Evolutionary conservation across 1,284 basidiomycete genomes (phyloP).

Genomic region (Stygiomarasmius scandens): DNA sequence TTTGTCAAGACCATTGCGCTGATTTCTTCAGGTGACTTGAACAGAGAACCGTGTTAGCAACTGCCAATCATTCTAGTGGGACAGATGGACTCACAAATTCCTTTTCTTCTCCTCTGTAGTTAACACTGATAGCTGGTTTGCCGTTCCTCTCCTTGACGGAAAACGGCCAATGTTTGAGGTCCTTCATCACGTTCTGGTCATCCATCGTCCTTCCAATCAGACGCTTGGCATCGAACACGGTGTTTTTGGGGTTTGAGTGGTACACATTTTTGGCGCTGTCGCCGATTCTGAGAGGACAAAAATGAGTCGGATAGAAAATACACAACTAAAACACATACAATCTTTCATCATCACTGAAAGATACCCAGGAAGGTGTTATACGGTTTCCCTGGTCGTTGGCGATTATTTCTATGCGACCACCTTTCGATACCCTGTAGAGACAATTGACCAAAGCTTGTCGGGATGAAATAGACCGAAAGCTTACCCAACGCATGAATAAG

Average conservation of each 20-base stretch:
- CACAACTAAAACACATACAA: slow-evolving; percentile 41
- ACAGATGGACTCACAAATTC: slow-evolving; percentile 53
- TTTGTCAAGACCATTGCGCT: slow-evolving; percentile 97
- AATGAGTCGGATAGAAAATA: too few relatives aligned
- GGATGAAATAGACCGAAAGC: slow-evolving; percentile 10
- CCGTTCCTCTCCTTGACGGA: slow-evolving; percentile 56
- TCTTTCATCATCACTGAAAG: slow-evolving; percentile 77
- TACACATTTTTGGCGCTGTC: slow-evolving; percentile 63
- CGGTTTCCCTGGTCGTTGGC: slow-evolving; percentile 87
- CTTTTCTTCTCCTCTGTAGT: slow-evolving; percentile 74
- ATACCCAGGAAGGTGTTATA: slow-evolving; percentile 82
- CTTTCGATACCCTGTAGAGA: slow-evolving; percentile 66
- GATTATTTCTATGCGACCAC: slow-evolving; percentile 82
- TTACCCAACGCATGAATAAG: slow-evolving; percentile 59
- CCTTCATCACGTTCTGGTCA: slow-evolving; percentile 64
- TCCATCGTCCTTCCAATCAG: slow-evolving; percentile 74
- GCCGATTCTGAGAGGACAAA: slow-evolving; percentile 42
- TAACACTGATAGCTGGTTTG: slow-evolving; percentile 76
- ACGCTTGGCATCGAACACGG: slow-evolving; percentile 86
- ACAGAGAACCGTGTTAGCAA: slow-evolving; percentile 14
- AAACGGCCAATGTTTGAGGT: slow-evolving; percentile 75
- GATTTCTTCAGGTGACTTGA: slow-evolving; percentile 90
- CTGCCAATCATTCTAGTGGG: slow-evolving; percentile 1
- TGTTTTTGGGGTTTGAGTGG: slow-evolving; percentile 75
- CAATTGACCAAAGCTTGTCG: neutral